These are phyloP conservation scores for Thermothielavioides terrestris DNA, from an alignment of 495 filamentous ascomycete genomes.

Conservation along the genomic window DNA sequence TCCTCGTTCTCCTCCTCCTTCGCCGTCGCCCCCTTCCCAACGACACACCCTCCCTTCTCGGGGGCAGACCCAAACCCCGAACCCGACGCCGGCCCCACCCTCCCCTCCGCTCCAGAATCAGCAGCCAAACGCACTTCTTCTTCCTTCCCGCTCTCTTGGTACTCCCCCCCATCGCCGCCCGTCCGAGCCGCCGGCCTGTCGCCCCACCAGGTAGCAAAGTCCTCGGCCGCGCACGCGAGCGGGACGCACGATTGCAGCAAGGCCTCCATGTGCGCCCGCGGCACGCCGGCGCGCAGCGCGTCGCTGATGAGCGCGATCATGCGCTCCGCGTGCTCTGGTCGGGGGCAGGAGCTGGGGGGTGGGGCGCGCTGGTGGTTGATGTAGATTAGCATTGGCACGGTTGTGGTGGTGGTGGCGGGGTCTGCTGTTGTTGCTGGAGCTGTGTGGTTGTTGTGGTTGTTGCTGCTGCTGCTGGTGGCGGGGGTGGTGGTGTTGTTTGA, in stretches of 20 bases:
- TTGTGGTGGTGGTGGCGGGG: neutral
- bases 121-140: neutral
- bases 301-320: constrained; percentile 34
- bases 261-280: constrained; percentile 21
- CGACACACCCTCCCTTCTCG: neutral
- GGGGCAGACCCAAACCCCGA: neutral
- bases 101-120: constrained; percentile 8
- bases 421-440: neutral
- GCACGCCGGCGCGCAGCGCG: constrained; percentile 27
- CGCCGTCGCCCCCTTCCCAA: neutral
- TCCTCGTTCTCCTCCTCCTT: neutral
- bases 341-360: constrained; percentile 15
- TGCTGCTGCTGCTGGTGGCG: neutral
- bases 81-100: constrained; percentile 1
- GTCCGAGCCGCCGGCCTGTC: too few species aligned
- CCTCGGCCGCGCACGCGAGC: too few species aligned
- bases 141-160: too few species aligned
- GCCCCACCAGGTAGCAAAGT: too few species aligned
- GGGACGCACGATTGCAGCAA: constrained; percentile 23
- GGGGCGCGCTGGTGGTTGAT: constrained; percentile 22
- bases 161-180: too few species aligned
- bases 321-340: constrained; percentile 29
- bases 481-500: neutral
- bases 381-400: constrained; percentile 27
- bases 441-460: neutral